Base-by-base conservation (phyloP, 1,284 basidiomycete genomes). In the Pholiota adiposa region DNA sequence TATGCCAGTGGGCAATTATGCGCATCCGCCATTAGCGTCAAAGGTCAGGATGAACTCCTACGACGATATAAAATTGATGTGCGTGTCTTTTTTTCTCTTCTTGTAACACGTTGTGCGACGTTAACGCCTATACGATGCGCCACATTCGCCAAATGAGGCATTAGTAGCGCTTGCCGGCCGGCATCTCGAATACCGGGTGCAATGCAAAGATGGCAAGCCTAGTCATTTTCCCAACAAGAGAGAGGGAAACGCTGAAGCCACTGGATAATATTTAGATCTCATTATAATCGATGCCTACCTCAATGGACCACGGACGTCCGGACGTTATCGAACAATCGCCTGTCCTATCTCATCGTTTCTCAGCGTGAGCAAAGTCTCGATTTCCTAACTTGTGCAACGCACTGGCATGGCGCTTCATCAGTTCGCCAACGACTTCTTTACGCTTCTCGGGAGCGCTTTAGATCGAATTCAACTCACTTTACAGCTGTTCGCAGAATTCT, bases 341-440 rank as follows among this genome's bases (percentile, higher is more conserved):
- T 94, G 36, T 89, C 91, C 1, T 88, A 87, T 67, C 82, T 94
- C 57, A 77, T 93, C 49, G 68, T 90, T 18, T 88, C 90, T 0
- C 69, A 70, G 7, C 55, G 54, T 16, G 58, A 62, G 33, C 53
- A 61, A 41, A 72, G 81, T 40, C 85, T 77, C 66, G 83, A 90
- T 67, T 70, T 89, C 51, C 72, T 90, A 51, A 80, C 93, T 31
- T 86, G 86, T 66, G 86, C 88, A 3, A 83, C 88, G 9, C 90
- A 92, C 67, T 69, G 90, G 89, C 25, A 90, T 91, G 85, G 89
- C 90, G 2, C 78, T 93, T 16, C 90, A 93, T 71, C 77, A 80
- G 58, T 87, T 88, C 61, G 87, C 87, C 11, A 89, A 91, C 69
- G 88, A 92, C 65, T 85, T 93, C 69, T 88, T 92, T 69, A 65